Evolutionary conservation across 2,329 filamentous ascomycete species (phyloP).

Genomic region (Cytospora piceicola): DNA sequence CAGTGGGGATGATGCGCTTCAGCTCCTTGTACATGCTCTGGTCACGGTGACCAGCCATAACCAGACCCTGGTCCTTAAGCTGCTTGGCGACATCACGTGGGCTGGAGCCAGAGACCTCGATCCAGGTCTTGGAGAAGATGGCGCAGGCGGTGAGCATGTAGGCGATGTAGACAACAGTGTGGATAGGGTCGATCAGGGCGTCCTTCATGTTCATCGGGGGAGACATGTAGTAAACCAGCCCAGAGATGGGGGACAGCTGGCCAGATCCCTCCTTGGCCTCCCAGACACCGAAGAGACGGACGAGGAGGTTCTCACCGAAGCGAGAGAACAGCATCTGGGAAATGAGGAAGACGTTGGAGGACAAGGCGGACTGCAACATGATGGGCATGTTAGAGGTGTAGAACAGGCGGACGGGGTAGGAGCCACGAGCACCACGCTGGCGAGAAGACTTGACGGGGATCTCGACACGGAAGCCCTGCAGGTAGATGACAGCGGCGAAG

Average conservation of each 20-base stretch:
- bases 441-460: constrained; percentile 99
- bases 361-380: constrained; percentile 98
- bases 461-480: constrained; percentile 98
- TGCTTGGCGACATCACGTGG: constrained; percentile 99
- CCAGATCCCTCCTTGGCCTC: constrained; percentile 95
- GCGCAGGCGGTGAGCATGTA: constrained; percentile 96
- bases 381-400: constrained; percentile 99
- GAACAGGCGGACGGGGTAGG: constrained; percentile 98
- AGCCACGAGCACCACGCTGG: constrained; percentile 97
- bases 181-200: constrained; percentile 93
- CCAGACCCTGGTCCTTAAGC: constrained; percentile 98
- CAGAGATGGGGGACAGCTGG: constrained; percentile 90
- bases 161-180: constrained; percentile 91
- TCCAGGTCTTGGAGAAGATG: constrained; percentile 99
- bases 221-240: constrained; percentile 99
- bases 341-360: constrained; percentile 98
- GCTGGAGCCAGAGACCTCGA: constrained; percentile 97
- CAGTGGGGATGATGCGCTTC: constrained; percentile 98
- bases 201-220: constrained; percentile 97
- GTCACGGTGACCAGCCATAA: constrained; percentile 99
- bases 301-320: constrained; percentile 98
- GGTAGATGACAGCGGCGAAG: constrained; percentile 98
- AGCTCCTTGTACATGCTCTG: constrained; percentile 99
- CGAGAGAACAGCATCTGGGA: constrained; percentile 99
- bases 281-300: constrained; percentile 97